Evolutionary conservation across 768 basidiomycete species (phyloP), one percentile per base, ranked within the genome.

Genomic region (Leccinum longicurvipes): DNA sequence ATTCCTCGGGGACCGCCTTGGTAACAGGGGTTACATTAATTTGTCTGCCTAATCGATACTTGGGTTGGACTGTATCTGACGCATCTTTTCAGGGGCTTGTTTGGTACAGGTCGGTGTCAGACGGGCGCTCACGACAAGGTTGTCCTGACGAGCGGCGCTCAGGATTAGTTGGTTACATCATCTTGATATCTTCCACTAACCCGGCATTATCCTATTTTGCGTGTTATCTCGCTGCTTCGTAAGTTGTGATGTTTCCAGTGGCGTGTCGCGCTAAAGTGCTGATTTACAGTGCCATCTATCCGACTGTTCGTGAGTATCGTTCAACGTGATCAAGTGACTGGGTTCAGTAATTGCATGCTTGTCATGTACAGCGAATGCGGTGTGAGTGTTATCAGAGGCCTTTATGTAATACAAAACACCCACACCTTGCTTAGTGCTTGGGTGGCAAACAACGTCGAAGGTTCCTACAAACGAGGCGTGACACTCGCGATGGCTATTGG

Each of bases 181-280:
- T 89, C 50, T 73, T 90, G 52, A 79, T 87, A 19, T 71, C 72
- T 42, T 87, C 87, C 1, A 79, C 71, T 25, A 82, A 73, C 21
- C 76, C 84, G n/a, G 79, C 78, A 2, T 66, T 89, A 39, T 88
- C 86, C 6, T 89, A 89, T 66, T 87, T 89, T 60, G 86, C 86
- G 4, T 81, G 83, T 23, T 91, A 81, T 65, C 72, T 89, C 4
- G 89, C 85, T 17, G 81, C 83, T 23, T 84, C 83, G 86, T 86
- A 61, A 74, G 86, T 76, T 44, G 19, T 15, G 24, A 23, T 25
- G 8, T 24, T 34, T 21, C 53, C 41, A 10, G 15, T 29, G 12
- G 32, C 19, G 3, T 32, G 11, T 6, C 27, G 19, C 28, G 19
- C 55, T 64, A 12, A 66, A 23, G 24, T 31, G 5, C 2, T 1